Base-by-base conservation (phyloP, 2,329 filamentous ascomycete genomes). In the Paracorniculantispora psalliotae region DNA sequence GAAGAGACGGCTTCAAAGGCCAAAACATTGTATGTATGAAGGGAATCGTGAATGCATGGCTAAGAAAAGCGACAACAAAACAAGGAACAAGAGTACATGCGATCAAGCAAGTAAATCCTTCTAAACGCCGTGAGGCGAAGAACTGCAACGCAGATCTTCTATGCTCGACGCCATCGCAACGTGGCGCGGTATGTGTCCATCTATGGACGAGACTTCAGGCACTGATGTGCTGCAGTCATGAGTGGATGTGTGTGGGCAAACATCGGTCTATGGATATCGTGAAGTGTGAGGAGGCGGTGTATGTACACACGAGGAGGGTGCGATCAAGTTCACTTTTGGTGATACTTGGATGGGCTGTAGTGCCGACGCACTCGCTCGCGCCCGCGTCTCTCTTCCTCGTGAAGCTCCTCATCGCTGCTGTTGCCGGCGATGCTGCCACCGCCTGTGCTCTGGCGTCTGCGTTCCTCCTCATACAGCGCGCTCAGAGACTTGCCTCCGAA, bases 401-500 rank as follows among this genome's bases (percentile, higher is more conserved):
- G 44, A 15, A 44, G 33, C 30, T 64, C 61, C 37, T 66, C 62
- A 23, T 62, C 61, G 39, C 61, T 61, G 71, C 64, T 72, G 68
- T 64, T 75, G 71, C 64, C 77, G 74, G 61, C 75, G 35, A 48
- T 37, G 69, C 52, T 75, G 72, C 61, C 79, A 3, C 35, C 55
- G 41, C 65, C 69, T 59, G 68, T 70, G 70, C 74, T 78, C 53
- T 77, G 68, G 19, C 76, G 72, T 52, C 75, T 71, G 44, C 80
- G 75, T 62, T 83, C 81, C 72, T 85, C 82, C 70, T 85, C 82
- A 68, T 85, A 83, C 81, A 81, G 84, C 17, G 77, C 72, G 68
- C 81, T 81, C 44, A 85, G 69, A 41, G 81, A 76, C 76, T 85
- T 85, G 65, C 82, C 82, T 59, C 81, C 81, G 64, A 85, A 85